These are phyloP conservation scores for Noccaea caerulescens DNA, from an alignment of 345 rosid species.

Conservation along the genomic window DNA sequence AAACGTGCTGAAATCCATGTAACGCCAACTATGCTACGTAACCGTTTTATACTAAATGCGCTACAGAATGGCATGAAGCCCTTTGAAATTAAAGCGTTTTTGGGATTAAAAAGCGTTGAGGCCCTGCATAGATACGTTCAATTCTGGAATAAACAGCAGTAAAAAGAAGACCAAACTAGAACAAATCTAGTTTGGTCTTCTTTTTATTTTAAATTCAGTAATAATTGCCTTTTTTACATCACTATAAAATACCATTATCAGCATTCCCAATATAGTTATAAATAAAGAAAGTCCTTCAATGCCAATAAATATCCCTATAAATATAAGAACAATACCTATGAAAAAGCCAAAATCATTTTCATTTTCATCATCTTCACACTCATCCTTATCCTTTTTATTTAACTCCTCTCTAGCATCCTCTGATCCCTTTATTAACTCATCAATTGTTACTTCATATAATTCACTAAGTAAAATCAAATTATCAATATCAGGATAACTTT, in stretches of 20 bases:
- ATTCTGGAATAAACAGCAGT: neutral
- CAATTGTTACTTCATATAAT: neutral
- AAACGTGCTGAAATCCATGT: neutral
- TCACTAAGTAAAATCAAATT: neutral
- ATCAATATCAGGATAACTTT: neutral
- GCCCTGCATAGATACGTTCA: neutral
- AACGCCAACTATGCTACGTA: neutral
- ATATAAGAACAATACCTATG: neutral
- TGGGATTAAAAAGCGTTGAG: neutral
- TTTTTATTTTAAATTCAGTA: neutral
- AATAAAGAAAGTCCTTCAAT: neutral
- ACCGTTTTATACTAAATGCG: neutral
- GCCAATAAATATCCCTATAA: neutral
- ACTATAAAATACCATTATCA: neutral
- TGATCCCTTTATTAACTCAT: neutral
- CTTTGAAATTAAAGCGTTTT: neutral
- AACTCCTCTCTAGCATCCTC: neutral
- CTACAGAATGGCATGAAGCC: neutral
- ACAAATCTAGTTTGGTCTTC: neutral
- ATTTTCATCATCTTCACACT: neutral
- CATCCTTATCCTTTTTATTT: neutral
- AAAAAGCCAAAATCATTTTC: neutral
- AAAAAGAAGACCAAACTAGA: neutral
- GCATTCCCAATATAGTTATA: neutral
- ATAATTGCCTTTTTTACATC: neutral